Evolutionary conservation across 768 basidiomycete species (phyloP).

Genomic region (Symmetrospora coprosmae): DNA sequence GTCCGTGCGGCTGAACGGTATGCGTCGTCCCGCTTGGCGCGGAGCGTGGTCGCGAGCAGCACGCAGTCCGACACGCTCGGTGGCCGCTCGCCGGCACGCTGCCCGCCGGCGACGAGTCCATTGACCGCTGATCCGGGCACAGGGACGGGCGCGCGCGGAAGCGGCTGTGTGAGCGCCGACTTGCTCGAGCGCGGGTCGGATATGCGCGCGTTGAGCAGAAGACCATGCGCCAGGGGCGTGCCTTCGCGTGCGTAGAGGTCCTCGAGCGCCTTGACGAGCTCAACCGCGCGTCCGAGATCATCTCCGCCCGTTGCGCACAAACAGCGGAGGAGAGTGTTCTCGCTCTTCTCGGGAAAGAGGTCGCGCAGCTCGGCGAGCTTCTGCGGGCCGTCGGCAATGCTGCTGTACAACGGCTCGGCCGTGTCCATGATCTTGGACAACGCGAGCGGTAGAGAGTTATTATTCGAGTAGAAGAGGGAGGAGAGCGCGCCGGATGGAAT

Average conservation of each 20-base stretch:
- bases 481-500: conserved; percentile 16
- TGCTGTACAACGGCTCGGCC: not conserved
- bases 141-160: not conserved
- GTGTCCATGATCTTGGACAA: conserved; percentile 8
- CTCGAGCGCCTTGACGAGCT: conserved; percentile 24
- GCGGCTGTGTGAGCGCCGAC: not conserved
- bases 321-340: not conserved
- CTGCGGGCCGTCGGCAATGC: not conserved
- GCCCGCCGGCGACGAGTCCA: not conserved
- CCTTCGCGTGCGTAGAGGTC: conserved; percentile 17
- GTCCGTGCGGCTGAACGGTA: conserved; percentile 36
- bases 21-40: conserved; percentile 35
- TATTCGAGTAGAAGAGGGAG: conserved; percentile 14
- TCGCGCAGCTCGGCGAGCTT: not conserved
- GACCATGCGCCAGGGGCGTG: conserved; percentile 14
- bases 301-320: conserved; percentile 28
- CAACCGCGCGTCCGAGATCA: conserved; percentile 29
- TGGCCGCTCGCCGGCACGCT: not conserved
- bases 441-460: conserved; percentile 18
- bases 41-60: conserved; percentile 31
- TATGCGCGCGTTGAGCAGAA: conserved; percentile 2
- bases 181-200: not conserved
- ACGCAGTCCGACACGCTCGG: conserved; percentile 32
- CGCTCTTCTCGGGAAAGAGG: conserved; percentile 1
- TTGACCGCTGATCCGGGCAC: not conserved